Conservation (phyloP, 495 filamentous ascomycete species). For the Elasticomyces elasticus region DNA sequence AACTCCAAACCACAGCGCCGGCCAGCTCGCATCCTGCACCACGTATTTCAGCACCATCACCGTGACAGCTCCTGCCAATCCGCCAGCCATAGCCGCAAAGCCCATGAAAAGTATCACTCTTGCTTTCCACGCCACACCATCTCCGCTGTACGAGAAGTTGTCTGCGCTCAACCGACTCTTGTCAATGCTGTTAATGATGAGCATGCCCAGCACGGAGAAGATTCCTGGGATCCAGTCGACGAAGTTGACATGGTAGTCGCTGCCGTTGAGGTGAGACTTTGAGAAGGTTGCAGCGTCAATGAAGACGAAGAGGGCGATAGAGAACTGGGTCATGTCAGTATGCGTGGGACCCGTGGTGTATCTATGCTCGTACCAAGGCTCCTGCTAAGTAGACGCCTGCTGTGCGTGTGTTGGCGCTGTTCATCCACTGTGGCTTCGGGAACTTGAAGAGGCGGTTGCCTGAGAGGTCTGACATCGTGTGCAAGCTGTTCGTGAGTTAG, state of each 20-base stretch:
- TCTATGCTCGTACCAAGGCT: slow-evolving; percentile 55
- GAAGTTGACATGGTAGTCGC: slow-evolving; percentile 81
- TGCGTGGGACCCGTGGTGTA: background rate
- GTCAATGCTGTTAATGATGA: slow-evolving; percentile 97
- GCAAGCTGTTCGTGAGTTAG: background rate
- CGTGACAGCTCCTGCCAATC: slow-evolving; percentile 81
- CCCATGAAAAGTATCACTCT: slow-evolving; percentile 90
- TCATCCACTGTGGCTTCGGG: slow-evolving; percentile 62
- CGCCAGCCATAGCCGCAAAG: slow-evolving; percentile 87
- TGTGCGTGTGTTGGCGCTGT: slow-evolving; percentile 70
- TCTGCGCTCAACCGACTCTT: slow-evolving; percentile 80
- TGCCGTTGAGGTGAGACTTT: slow-evolving; percentile 64
- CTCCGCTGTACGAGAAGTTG: slow-evolving; percentile 75
- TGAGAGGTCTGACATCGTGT: slow-evolving; percentile 20
- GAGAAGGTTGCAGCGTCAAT: slow-evolving; percentile 88
- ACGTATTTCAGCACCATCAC: slow-evolving; percentile 89
- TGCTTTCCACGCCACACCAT: slow-evolving; percentile 91
- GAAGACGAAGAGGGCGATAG: slow-evolving; percentile 91
- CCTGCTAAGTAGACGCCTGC: slow-evolving; percentile 79
- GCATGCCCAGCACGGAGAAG: slow-evolving; percentile 88
- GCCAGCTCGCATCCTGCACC: slow-evolving; percentile 65
- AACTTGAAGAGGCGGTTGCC: slow-evolving; percentile 35
- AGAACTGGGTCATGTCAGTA: slow-evolving; percentile 54
- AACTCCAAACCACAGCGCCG: slow-evolving; percentile 84
- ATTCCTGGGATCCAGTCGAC: slow-evolving; percentile 98